These are phyloP conservation scores for Leccinum longicurvipes DNA, from an alignment of 768 basidiomycete species.

Conservation along the genomic window DNA sequence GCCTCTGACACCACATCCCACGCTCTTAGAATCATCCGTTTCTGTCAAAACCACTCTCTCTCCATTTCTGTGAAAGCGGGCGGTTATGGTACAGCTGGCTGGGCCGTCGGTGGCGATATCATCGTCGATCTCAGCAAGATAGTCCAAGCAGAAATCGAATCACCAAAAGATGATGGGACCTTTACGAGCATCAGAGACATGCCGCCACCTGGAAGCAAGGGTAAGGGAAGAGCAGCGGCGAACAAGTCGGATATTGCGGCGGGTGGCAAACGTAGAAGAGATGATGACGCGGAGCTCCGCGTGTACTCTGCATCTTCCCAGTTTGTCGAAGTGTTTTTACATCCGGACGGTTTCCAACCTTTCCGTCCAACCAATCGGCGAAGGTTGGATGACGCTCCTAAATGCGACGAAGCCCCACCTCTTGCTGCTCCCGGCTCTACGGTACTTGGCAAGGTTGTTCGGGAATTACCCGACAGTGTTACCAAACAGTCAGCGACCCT, in stretches of 20 bases:
- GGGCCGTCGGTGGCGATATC: conserved; percentile 84
- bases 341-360: conserved; percentile 14
- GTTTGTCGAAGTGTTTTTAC: conserved; percentile 49
- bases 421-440: not conserved
- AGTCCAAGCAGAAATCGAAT: conserved; percentile 63
- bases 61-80: conserved; percentile 85
- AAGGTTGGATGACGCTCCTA: conserved; percentile 10
- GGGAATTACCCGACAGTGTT: not conserved
- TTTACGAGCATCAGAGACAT: conserved; percentile 63
- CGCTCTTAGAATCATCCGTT: conserved; percentile 54
- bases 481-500: conserved; percentile 19
- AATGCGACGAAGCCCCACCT: not conserved
- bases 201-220: conserved; percentile 49
- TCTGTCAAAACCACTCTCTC: conserved; percentile 68
- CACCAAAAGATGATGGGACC: conserved; percentile 48
- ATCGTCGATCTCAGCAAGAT: conserved; percentile 78
- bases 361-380: conserved; percentile 22
- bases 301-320: conserved; percentile 55
- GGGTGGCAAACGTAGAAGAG: conserved; percentile 52
- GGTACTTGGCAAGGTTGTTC: not conserved
- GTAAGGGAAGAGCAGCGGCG: conserved; percentile 39
- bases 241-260: conserved; percentile 10
- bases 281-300: conserved; percentile 51
- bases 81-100: conserved; percentile 88
- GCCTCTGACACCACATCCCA: conserved; percentile 2